Conservation (phyloP, 2,329 filamentous ascomycete species). For the Furcasterigmium sp. region DNA sequence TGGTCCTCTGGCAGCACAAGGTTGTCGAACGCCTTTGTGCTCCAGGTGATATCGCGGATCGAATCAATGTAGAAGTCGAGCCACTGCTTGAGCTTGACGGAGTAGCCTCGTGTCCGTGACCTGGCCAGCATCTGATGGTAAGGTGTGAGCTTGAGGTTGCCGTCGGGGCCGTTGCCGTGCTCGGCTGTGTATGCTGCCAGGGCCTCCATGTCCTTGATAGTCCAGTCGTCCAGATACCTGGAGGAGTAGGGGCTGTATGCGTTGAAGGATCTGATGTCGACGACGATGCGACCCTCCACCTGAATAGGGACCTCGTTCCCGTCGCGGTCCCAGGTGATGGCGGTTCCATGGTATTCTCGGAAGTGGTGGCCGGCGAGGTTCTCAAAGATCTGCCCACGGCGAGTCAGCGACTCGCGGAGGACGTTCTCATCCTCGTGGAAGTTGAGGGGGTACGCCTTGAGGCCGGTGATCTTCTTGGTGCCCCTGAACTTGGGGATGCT, state of each 20-base stretch:
- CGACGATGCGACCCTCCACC: constrained; percentile 29
- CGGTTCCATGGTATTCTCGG: constrained; percentile 37
- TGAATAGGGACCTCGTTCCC: constrained; percentile 16
- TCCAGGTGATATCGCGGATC: constrained; percentile 39
- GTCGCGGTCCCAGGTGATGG: constrained; percentile 27
- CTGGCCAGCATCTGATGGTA: constrained; percentile 26
- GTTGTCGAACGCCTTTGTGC: constrained; percentile 39
- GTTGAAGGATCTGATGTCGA: constrained; percentile 31
- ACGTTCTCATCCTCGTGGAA: constrained; percentile 34
- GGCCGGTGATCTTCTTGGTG: constrained; percentile 34
- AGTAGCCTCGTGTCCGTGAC: constrained; percentile 37
- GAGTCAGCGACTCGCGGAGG: constrained; percentile 25
- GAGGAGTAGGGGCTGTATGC: constrained; percentile 24
- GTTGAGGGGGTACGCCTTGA: constrained; percentile 37
- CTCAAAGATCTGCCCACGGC: constrained; percentile 39
- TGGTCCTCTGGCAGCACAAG: constrained; percentile 43
- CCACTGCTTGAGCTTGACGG: constrained; percentile 41
- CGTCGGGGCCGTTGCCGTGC: constrained; percentile 16
- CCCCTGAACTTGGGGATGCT: constrained; percentile 35
- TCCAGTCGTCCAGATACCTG: constrained; percentile 24
- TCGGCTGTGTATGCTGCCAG: constrained; percentile 18
- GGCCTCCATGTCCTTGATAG: constrained; percentile 22
- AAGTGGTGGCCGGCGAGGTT: constrained; percentile 39
- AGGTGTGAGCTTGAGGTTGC: constrained; percentile 20
- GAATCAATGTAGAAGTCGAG: constrained; percentile 43